Base-by-base conservation (phyloP, 2,329 filamentous ascomycete species). In the Ceratocystis smalleyi region DNA sequence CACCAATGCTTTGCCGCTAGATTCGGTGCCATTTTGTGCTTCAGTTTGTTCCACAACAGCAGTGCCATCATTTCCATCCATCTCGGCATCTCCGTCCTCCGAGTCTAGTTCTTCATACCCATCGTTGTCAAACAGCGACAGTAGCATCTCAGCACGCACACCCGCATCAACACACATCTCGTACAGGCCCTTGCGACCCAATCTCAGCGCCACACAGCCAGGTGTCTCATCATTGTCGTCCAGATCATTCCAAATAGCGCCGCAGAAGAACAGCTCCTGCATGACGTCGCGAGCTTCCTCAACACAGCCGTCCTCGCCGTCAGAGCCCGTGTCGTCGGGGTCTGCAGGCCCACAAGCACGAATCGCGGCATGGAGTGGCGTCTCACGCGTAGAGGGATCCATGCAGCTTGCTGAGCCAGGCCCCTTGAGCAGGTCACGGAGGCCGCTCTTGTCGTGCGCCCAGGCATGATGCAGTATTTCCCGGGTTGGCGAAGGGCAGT, bases 191-290 rank as follows among this genome's bases (percentile, higher is more conserved):
- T 75, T 79, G 70, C 88, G 77, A 0, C 87, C 86, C 27, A 96
- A 72, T 30, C 83, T 77, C 65, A 80, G 78, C 7, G 94, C 94
- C 54, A 96, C 77, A 73, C 92, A 97, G 6, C 91, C 94, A 0
- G 94, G 91, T 2, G 94, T 97, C 78, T 97, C 92, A 70, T 90
- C 82, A 69, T 89, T 86, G 69, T 79, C 76, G 73, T 97, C 90
- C 64, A 97, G 78, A 73, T 96, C 91, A 76, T 99, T 99, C 94
- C 94, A 99, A 69, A 97, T 96, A 10, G 90, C 94, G 40, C 94
- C 94, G 69, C 88, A 87, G 71, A 91, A 81, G 67, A 97, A 84
- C 6, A 97, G 79, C 71, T 94, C 82, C 69, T 83, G 81, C 3
- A 96, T 77, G 0, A 86, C 86, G 62, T 84, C 82, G 64, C 81